Percentiles rank a stretch among this genome's conserved stretches.
Conservation (phyloP, 2,329 filamentous ascomycete species). For the Nemania diffusa region DNA sequence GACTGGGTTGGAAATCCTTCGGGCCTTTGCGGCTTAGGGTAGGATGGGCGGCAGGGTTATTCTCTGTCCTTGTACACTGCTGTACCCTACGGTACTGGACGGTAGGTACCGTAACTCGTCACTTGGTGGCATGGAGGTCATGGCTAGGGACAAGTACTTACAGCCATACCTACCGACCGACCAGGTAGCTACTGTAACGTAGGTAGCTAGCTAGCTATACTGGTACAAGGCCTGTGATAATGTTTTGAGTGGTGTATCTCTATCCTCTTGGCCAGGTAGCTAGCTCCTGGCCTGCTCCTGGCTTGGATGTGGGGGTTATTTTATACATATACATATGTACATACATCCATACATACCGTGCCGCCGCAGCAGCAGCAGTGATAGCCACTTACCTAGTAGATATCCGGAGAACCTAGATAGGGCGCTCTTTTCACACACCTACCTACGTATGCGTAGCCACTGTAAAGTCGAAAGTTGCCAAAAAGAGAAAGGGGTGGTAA, state of each 20-base stretch:
- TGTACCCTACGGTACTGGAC: background rate
- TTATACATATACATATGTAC: too few species aligned
- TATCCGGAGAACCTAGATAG: background rate
- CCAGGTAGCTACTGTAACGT: background rate
- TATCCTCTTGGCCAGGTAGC: background rate
- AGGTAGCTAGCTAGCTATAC: background rate
- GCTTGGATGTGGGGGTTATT: slow-evolving; percentile 10
- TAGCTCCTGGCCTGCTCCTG: too few species aligned
- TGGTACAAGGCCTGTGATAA: background rate
- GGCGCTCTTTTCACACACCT: background rate
- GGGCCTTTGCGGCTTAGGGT: slow-evolving; percentile 15
- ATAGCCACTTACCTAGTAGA: background rate
- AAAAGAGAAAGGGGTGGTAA: slow-evolving; percentile 7
- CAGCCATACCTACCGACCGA: too few species aligned
- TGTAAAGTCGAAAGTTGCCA: too few species aligned
- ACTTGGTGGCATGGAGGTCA: too few species aligned
- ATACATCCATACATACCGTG: slow-evolving; percentile 7
- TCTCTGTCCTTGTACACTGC: background rate
- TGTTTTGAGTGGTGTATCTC: background rate
- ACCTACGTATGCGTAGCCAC: background rate
- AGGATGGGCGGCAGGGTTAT: slow-evolving; percentile 12
- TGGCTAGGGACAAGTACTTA: background rate
- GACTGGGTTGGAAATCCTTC: slow-evolving; percentile 29
- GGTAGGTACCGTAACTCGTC: background rate
- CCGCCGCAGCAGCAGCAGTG: background rate